These are phyloP conservation scores for Pseudocercospora fuligena DNA, from an alignment of 2,329 filamentous ascomycete genomes.

Conservation along the genomic window DNA sequence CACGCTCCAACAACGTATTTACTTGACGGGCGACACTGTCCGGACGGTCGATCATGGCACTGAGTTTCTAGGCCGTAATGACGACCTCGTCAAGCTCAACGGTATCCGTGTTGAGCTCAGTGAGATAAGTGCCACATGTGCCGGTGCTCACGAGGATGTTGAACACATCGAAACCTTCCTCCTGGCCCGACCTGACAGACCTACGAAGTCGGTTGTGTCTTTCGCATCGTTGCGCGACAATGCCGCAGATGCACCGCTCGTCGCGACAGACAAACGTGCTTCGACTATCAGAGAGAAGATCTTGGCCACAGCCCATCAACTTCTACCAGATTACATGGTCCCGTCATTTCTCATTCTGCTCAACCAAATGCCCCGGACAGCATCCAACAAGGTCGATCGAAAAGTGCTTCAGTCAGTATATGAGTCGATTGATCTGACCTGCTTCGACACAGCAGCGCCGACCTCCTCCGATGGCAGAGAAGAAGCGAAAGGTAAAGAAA, in stretches of 20 bases:
- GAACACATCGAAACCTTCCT: not conserved
- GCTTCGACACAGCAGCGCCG: not conserved
- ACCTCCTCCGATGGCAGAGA: not conserved
- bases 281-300: not conserved
- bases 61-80: no score
- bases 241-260: conserved; percentile 9
- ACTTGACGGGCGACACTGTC: no score
- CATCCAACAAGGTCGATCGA: conserved; percentile 12
- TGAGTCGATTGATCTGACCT: not conserved
- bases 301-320: conserved; percentile 2
- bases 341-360: conserved; percentile 8
- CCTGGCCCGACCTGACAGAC: conserved; percentile 2
- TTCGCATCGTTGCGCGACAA: conserved; percentile 8
- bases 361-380: conserved; percentile 10
- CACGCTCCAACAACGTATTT: no score
- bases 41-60: no score
- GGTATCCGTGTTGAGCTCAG: no score
- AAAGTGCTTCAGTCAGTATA: conserved; percentile 9
- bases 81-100: no score
- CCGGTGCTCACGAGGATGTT: no score
- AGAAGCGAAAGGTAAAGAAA: not conserved
- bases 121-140: no score
- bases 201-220: conserved; percentile 5
- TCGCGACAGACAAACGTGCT: conserved; percentile 4
- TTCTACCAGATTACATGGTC: conserved; percentile 10